Conservation (phyloP, 305 asterid species). For the Solanum hybrid region DNA sequence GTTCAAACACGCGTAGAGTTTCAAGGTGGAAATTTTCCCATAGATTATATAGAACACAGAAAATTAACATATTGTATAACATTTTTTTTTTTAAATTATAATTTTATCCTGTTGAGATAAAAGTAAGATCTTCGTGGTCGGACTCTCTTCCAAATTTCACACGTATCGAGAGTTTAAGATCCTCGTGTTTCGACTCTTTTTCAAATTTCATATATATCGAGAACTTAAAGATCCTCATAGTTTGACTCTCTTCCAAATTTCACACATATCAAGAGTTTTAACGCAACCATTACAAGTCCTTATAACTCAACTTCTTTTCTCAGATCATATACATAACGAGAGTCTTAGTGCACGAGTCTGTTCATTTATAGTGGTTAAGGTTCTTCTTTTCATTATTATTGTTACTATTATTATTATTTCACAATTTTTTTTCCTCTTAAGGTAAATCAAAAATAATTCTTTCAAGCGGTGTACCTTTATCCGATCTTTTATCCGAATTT, state of each 20-base stretch:
- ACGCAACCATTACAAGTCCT: fast-evolving
- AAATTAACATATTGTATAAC: neutral
- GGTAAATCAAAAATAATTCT: neutral
- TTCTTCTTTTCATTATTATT: neutral
- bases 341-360: neutral
- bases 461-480: constrained; percentile 4
- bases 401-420: neutral
- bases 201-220: neutral
- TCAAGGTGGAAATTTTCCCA: neutral
- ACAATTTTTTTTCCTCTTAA: neutral
- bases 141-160: neutral
- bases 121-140: fast-evolving
- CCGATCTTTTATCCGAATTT: neutral
- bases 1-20: neutral
- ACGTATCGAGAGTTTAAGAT: fast-evolving
- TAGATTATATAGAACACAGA: neutral
- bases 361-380: neutral
- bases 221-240: neutral
- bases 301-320: neutral
- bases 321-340: neutral
- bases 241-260: neutral
- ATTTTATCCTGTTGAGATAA: neutral
- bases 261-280: neutral
- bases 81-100: neutral
- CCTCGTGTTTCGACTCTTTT: fast-evolving